phyloP scores from a whole-genome alignment of 169 alveolate species.

The Babesia gibsoni region DNA sequence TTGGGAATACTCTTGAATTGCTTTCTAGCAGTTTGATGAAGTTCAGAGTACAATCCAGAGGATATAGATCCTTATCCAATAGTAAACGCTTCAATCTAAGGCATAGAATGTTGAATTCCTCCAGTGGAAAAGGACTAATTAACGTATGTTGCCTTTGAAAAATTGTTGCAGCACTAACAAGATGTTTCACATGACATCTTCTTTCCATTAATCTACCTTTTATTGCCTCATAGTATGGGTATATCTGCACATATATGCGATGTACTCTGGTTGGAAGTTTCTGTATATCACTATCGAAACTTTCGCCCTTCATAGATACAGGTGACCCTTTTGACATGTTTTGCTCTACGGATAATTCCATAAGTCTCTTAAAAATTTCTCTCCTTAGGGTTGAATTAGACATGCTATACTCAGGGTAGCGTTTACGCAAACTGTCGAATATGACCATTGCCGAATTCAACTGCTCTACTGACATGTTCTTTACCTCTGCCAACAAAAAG shows the following conservation, averaged over 20 bases:
- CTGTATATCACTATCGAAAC: background rate
- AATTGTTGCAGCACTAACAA: constrained; percentile 8
- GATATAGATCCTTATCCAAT: background rate
- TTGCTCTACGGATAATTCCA: background rate
- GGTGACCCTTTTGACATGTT: background rate
- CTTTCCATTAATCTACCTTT: background rate
- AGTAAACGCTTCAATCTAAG: background rate
- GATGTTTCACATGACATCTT: constrained; percentile 5
- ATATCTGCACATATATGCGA: constrained; percentile 4
- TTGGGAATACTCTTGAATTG: background rate
- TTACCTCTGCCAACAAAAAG: background rate
- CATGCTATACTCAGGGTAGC: constrained; percentile 23
- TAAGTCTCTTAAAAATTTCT: background rate
- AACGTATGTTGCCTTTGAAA: constrained; percentile 6
- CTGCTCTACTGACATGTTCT: constrained; percentile 44
- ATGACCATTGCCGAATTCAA: constrained; percentile 9
- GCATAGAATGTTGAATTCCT: background rate
- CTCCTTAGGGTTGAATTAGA: background rate
- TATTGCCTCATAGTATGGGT: constrained; percentile 38
- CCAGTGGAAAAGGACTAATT: background rate
- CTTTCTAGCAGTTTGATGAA: background rate
- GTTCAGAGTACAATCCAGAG: background rate
- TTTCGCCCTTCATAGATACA: background rate
- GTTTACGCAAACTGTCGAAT: background rate
- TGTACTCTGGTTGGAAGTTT: constrained; percentile 23